Evolutionary conservation across 306 rosid genomes (phyloP).

Genomic region (Styphnolobium japonicum): DNA sequence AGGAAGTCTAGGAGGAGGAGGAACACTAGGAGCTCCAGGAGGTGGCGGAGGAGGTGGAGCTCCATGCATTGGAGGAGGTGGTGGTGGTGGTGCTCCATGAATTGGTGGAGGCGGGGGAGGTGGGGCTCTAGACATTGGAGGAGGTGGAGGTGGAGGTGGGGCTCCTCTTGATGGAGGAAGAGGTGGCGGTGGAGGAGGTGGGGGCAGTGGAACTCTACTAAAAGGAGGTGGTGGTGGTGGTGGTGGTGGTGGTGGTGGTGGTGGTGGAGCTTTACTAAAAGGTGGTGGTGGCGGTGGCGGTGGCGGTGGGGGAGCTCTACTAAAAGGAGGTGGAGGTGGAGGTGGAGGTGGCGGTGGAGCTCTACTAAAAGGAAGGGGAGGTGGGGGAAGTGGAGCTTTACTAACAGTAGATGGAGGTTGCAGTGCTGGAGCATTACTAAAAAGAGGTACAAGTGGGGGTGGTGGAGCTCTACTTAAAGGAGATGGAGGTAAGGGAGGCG

Average conservation of each 20-base stretch:
- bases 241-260: constrained; percentile 23
- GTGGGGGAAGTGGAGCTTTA: constrained; percentile 28
- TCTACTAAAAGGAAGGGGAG: constrained; percentile 16
- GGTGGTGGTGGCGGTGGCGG: constrained; percentile 27
- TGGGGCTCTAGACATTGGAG: neutral
- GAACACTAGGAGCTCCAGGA: constrained; percentile 43
- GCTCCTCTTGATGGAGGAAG: neutral
- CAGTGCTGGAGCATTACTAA: constrained; percentile 29
- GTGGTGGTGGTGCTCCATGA: constrained; percentile 20
- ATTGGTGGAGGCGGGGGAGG: constrained; percentile 30
- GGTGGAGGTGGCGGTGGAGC: constrained; percentile 24
- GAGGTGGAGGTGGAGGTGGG: constrained; percentile 26
- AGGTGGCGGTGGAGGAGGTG: constrained; percentile 29
- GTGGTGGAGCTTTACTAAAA: neutral
- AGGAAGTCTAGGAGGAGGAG: constrained; percentile 62
- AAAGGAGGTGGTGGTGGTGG: constrained; percentile 31
- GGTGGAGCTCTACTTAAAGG: neutral
- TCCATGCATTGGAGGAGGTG: constrained; percentile 32
- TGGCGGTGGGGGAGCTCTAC: neutral
- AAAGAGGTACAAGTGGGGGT: constrained; percentile 29
- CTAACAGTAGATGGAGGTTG: constrained; percentile 45
- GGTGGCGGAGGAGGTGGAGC: constrained; percentile 56
- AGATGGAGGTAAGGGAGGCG: neutral
- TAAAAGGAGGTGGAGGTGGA: constrained; percentile 1
- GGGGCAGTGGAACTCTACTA: neutral